Percentiles rank a stretch among this genome's conserved stretches.
Evolutionary conservation across 2,329 filamentous ascomycete genomes (phyloP).

Genomic region (Corynespora cassiicola): DNA sequence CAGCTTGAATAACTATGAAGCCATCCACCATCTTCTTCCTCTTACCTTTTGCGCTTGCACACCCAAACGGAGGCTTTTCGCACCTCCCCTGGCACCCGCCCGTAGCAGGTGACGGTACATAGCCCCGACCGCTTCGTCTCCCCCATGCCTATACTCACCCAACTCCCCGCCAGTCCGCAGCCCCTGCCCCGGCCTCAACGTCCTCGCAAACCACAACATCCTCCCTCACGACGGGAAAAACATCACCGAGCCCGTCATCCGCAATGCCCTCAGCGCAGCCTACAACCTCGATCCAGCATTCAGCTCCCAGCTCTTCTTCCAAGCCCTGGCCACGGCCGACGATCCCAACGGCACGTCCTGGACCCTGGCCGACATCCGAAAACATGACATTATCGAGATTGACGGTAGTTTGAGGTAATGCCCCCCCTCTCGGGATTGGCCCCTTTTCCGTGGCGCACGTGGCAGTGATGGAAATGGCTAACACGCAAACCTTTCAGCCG

Average conservation of each 20-base stretch:
- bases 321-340: constrained; percentile 6
- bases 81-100: no score
- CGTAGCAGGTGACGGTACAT: no score
- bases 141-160: no score
- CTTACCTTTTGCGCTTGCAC: no score
- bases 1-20: no score
- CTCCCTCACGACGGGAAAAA: constrained; percentile 33
- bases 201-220: constrained; percentile 32
- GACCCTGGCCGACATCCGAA: constrained; percentile 48
- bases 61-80: no score
- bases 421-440: not conserved
- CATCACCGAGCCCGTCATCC: constrained; percentile 28
- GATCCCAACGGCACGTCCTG: constrained; percentile 1
- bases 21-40: no score
- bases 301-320: constrained; percentile 20
- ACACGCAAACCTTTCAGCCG: constrained; percentile 34
- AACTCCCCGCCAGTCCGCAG: constrained; percentile 10
- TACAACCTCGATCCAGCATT: constrained; percentile 31
- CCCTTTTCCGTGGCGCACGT: not conserved
- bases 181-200: constrained; percentile 32
- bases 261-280: no score
- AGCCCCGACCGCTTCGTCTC: no score
- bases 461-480: no score
- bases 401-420: constrained; percentile 51
- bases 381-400: constrained; percentile 56